These are phyloP conservation scores for Symbiodinium natans DNA, from an alignment of 73 alveolate species.

Conservation along the genomic window DNA sequence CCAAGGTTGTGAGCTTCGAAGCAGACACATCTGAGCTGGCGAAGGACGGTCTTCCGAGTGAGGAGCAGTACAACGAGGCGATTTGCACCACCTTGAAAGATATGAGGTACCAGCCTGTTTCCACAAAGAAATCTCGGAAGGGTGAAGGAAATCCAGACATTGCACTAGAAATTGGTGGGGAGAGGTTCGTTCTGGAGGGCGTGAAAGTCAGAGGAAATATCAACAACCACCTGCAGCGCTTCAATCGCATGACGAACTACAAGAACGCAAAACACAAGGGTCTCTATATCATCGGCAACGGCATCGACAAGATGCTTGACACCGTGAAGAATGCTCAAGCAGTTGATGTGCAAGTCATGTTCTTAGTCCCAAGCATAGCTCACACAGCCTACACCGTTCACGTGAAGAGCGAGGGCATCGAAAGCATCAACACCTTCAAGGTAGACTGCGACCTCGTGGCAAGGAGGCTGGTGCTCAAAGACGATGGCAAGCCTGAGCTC, in stretches of 20 bases:
- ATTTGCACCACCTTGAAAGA: not conserved
- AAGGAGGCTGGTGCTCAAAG: conserved; percentile 72
- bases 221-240: conserved; percentile 63
- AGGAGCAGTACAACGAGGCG: not conserved
- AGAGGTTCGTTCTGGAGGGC: conserved; percentile 45
- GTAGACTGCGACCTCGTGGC: conserved; percentile 82
- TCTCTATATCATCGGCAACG: conserved; percentile 69
- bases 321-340: conserved; percentile 40
- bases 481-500: conserved; percentile 83
- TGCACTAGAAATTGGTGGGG: conserved; percentile 24
- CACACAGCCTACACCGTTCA: conserved; percentile 80
- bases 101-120: not conserved
- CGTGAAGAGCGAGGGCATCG: conserved; percentile 75
- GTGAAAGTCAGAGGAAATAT: not conserved
- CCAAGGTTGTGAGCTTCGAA: not conserved
- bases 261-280: conserved; percentile 83
- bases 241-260: conserved; percentile 45
- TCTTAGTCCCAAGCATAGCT: conserved; percentile 68
- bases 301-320: conserved; percentile 37
- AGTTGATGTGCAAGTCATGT: conserved; percentile 61
- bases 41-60: not conserved
- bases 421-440: conserved; percentile 44
- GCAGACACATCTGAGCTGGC: not conserved
- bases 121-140: not conserved
- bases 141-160: conserved; percentile 55